Conservation (phyloP, 2,329 filamentous ascomycete genomes). For the Hymenoscyphus linearis region DNA sequence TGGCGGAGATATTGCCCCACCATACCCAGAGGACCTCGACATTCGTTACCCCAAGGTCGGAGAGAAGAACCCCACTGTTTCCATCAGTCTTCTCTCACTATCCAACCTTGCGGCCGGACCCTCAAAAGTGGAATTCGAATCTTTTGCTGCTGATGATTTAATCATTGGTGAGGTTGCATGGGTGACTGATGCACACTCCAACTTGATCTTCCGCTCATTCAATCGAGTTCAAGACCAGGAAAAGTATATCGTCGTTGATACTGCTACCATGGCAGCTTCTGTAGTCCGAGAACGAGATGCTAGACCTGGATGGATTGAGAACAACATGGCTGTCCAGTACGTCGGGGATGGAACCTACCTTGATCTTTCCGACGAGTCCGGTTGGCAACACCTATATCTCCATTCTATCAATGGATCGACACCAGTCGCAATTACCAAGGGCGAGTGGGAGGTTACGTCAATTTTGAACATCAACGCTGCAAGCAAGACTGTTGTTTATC, state of each 20-base stretch:
- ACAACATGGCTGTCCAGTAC: constrained; percentile 50
- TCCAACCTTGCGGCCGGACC: constrained; percentile 37
- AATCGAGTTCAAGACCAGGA: constrained; percentile 64
- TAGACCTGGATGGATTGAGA: constrained; percentile 47
- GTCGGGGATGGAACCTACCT: constrained; percentile 49
- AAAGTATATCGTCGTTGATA: constrained; percentile 56
- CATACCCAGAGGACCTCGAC: constrained; percentile 57
- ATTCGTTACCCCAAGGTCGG: constrained; percentile 66
- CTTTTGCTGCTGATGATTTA: constrained; percentile 54
- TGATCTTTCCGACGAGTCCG: constrained; percentile 60
- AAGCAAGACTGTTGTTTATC: constrained; percentile 56
- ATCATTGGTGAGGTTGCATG: constrained; percentile 65
- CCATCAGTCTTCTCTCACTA: constrained; percentile 53
- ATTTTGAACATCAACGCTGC: constrained; percentile 55
- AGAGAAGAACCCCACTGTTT: constrained; percentile 59
- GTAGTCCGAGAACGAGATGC: constrained; percentile 44
- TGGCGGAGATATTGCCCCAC: constrained; percentile 48
- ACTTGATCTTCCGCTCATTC: constrained; percentile 59
- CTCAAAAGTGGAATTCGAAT: constrained; percentile 46
- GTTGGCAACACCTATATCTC: constrained; percentile 62
- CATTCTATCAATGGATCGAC: constrained; percentile 52
- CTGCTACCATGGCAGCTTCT: constrained; percentile 41
- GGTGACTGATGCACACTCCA: constrained; percentile 56
- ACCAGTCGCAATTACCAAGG: constrained; percentile 49
- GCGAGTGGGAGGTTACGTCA: constrained; percentile 57